Percentiles rank a stretch among this genome's conserved stretches.
phyloP scores from a whole-genome alignment of 106 monocot species.

The Hemerocallis citrina region DNA sequence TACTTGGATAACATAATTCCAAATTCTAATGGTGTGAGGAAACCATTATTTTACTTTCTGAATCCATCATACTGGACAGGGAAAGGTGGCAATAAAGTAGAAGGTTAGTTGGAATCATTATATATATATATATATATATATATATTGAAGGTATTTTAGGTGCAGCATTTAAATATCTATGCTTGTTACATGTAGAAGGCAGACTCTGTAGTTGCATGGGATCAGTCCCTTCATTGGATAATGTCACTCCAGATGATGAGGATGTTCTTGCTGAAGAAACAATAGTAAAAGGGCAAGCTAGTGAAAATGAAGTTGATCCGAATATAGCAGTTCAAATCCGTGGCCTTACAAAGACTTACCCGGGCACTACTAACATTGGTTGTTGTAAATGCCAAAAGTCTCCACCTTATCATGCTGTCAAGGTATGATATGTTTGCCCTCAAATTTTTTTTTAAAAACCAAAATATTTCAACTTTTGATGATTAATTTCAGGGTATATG shows the following conservation, averaged over 20 bases:
- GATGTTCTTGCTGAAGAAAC: constrained; percentile 84
- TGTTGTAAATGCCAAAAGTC: constrained; percentile 56
- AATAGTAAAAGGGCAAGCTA: constrained; percentile 40
- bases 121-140: too few relatives aligned
- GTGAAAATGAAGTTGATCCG: constrained; percentile 23
- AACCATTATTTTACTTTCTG: constrained; percentile 70
- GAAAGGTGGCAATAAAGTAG: constrained; percentile 62
- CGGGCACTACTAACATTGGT: constrained; percentile 44
- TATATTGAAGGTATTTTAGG: too few relatives aligned
- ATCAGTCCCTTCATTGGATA: constrained; percentile 52
- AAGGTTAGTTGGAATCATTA: constrained; percentile 46
- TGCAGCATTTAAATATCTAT: not conserved
- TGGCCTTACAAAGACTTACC: constrained; percentile 81
- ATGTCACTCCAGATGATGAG: constrained; percentile 70
- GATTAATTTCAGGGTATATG: constrained; percentile 56
- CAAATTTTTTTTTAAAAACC: not conserved
- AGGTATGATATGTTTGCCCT: constrained; percentile 28
- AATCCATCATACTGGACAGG: constrained; percentile 83
- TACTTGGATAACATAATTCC: constrained; percentile 87
- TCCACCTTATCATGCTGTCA: constrained; percentile 80
- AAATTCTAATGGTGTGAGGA: constrained; percentile 74
- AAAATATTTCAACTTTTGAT: not conserved
- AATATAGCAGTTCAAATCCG: constrained; percentile 59
- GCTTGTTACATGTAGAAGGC: constrained; percentile 46
- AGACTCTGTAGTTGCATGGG: constrained; percentile 58